These are phyloP conservation scores for Populus deltoides DNA, from an alignment of 345 rosid genomes.

Conservation along the genomic window DNA sequence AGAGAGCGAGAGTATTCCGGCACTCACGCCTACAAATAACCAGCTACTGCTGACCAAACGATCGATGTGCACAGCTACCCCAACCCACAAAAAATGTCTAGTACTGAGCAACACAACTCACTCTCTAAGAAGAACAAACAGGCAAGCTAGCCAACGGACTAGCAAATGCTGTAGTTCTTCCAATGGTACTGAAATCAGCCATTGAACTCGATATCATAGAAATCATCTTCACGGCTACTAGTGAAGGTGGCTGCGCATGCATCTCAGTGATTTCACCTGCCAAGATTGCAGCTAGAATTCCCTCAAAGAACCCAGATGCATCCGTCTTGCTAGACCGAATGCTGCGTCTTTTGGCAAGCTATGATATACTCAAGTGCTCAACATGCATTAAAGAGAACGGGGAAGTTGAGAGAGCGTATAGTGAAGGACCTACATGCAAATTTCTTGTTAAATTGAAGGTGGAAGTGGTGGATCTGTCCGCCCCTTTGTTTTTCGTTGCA, in stretches of 20 bases:
- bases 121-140: slow-evolving; percentile 21
- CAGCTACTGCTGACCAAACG: no score
- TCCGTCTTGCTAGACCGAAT: slow-evolving; percentile 43
- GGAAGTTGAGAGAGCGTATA: slow-evolving; percentile 31
- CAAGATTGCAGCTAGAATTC: slow-evolving; percentile 39
- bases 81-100: not conserved
- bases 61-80: no score
- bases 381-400: not conserved
- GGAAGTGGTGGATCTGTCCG: slow-evolving; percentile 30
- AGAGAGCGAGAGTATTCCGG: no score
- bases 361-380: slow-evolving; percentile 31
- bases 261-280: slow-evolving; percentile 28
- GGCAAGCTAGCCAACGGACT: slow-evolving; percentile 39
- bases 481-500: slow-evolving; percentile 38
- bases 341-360: slow-evolving; percentile 48
- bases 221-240: slow-evolving; percentile 26
- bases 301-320: slow-evolving; percentile 41
- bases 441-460: slow-evolving; percentile 35
- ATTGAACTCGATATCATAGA: slow-evolving; percentile 46
- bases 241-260: slow-evolving; percentile 10
- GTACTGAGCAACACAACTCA: not conserved
- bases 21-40: no score
- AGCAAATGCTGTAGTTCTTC: slow-evolving; percentile 31
- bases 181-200: slow-evolving; percentile 47
- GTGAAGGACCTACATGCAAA: slow-evolving; percentile 42